These are phyloP conservation scores for Zygotorulaspora danielsina DNA, from an alignment of 805 yeast genomes.

Conservation along the genomic window DNA sequence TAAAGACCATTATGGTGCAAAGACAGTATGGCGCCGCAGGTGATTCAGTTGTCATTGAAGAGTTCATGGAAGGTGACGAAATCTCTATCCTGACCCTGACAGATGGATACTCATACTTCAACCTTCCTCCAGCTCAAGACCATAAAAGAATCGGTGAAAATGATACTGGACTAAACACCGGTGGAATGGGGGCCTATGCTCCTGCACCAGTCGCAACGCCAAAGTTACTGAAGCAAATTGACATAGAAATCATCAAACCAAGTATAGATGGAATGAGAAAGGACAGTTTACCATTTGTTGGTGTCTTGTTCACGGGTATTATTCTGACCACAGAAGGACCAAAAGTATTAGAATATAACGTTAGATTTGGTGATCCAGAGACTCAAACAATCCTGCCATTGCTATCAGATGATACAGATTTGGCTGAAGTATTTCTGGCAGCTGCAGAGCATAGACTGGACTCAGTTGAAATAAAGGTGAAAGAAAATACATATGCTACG, in stretches of 20 bases:
- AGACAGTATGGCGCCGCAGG: constrained; percentile 92
- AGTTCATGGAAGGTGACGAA: constrained; percentile 94
- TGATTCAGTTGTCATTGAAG: constrained; percentile 91
- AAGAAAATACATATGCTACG: constrained; percentile 61
- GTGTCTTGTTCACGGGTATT: constrained; percentile 91
- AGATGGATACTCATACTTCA: constrained; percentile 88
- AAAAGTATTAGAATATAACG: constrained; percentile 93
- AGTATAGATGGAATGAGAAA: constrained; percentile 94
- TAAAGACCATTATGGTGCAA: constrained; percentile 84
- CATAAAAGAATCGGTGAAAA: constrained; percentile 94
- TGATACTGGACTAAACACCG: constrained; percentile 93
- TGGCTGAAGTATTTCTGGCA: constrained; percentile 88
- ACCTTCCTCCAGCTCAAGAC: constrained; percentile 96
- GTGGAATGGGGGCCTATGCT: constrained; percentile 99
- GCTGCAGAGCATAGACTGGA: constrained; percentile 93
- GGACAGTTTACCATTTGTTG: constrained; percentile 93
- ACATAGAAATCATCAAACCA: constrained; percentile 75
- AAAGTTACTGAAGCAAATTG: constrained; percentile 61
- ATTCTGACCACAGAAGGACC: constrained; percentile 89
- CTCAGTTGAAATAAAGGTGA: constrained; percentile 58
- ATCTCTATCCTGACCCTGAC: constrained; percentile 84
- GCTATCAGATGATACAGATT: constrained; percentile 76
- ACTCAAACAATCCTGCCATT: constrained; percentile 94
- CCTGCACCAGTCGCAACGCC: constrained; percentile 96
- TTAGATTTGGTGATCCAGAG: constrained; percentile 98